Percentiles rank a stretch among this genome's conserved stretches.
phyloP scores from a whole-genome alignment of 495 filamentous ascomycete genomes.

The Hypoxylon lienhwacheense region DNA sequence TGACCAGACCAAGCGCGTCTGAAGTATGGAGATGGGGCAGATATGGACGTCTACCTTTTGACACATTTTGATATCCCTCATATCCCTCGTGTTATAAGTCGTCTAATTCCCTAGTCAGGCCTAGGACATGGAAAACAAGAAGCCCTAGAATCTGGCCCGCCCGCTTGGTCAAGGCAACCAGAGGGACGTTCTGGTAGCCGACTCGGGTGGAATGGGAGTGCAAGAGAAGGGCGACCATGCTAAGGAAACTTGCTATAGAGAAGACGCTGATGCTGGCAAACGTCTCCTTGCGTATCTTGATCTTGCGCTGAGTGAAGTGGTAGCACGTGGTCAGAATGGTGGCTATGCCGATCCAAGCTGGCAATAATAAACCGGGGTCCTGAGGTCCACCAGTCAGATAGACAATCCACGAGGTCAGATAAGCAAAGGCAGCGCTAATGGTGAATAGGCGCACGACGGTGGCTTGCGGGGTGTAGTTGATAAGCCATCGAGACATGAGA shows the following conservation, averaged over 20 bases:
- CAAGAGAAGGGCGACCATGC: conserved; percentile 68
- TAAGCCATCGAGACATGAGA: conserved; percentile 89
- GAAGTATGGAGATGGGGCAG: too few species aligned
- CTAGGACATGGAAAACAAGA: conserved; percentile 33
- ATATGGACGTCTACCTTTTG: background rate
- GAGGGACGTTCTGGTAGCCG: conserved; percentile 32
- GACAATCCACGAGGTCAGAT: conserved; percentile 77
- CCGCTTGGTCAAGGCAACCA: conserved; percentile 31
- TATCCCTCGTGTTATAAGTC: conserved; percentile 7
- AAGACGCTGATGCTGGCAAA: conserved; percentile 75
- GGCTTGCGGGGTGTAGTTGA: conserved; percentile 84
- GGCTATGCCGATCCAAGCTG: conserved; percentile 84
- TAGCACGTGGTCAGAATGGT: conserved; percentile 77
- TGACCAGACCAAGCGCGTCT: background rate
- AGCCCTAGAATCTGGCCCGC: conserved; percentile 22
- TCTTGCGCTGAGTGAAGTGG: conserved; percentile 77
- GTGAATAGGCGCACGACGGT: conserved; percentile 82
- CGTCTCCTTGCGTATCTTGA: conserved; percentile 80
- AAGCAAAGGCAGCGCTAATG: conserved; percentile 76
- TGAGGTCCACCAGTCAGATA: conserved; percentile 73
- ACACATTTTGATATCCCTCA: background rate
- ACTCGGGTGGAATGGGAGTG: conserved; percentile 62
- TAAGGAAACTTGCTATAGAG: conserved; percentile 73
- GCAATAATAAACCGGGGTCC: conserved; percentile 76
- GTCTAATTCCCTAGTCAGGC: conserved; percentile 30